These are phyloP conservation scores for Barnettozyma hawaiiensis DNA, from an alignment of 1,139 yeast species.

Conservation along the genomic window DNA sequence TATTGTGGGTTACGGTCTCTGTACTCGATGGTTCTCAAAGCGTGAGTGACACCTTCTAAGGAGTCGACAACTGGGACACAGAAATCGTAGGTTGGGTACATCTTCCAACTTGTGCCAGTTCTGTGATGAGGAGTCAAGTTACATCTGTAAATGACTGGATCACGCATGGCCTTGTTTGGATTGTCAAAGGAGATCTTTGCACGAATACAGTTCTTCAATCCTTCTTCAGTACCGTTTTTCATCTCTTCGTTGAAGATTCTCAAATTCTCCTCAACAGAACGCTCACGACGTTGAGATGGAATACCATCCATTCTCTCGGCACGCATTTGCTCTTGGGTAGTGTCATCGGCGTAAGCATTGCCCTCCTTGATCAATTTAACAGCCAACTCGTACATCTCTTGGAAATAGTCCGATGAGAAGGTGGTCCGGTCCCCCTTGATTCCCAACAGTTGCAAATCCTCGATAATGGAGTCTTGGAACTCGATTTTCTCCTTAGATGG, in stretches of 20 bases:
- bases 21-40: conserved; percentile 94
- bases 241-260: conserved; percentile 79
- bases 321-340: conserved; percentile 90
- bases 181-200: conserved; percentile 92
- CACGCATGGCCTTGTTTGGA: conserved; percentile 89
- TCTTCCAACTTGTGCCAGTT: conserved; percentile 87
- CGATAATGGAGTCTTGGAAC: conserved; percentile 86
- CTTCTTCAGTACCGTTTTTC: conserved; percentile 89
- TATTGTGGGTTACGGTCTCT: conserved; percentile 97
- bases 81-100: conserved; percentile 97
- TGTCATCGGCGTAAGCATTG: conserved; percentile 94
- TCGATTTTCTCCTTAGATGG: conserved; percentile 93
- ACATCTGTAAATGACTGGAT: conserved; percentile 95
- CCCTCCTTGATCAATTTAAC: conserved; percentile 86
- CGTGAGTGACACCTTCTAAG: conserved; percentile 94
- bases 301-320: conserved; percentile 97
- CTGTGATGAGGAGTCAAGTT: conserved; percentile 96
- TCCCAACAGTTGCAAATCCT: conserved; percentile 83
- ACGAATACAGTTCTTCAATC: conserved; percentile 83
- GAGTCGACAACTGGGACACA: conserved; percentile 96
- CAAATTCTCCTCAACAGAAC: conserved; percentile 86
- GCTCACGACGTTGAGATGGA: conserved; percentile 82
- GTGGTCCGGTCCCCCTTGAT: conserved; percentile 85
- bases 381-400: conserved; percentile 82
- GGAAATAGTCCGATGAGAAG: conserved; percentile 89